Percentiles rank a stretch among this genome's conserved stretches.
phyloP scores from a whole-genome alignment of 169 alveolate species.

The Hepatocystis sp. region DNA sequence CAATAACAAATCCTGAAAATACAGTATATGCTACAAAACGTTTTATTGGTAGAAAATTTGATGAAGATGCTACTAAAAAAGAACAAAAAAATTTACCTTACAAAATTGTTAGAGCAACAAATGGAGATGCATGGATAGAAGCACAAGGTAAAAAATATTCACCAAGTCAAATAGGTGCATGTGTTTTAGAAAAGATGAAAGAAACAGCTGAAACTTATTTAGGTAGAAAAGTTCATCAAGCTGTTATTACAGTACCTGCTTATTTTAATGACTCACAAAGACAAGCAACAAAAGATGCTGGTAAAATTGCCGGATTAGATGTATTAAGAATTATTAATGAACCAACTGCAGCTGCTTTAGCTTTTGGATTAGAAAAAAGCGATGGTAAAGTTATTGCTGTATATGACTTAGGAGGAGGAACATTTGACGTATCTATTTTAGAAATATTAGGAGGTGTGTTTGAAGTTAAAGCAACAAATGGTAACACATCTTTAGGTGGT shows the following conservation, averaged over 20 bases:
- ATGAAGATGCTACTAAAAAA: slow-evolving; percentile 96
- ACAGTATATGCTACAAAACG: slow-evolving; percentile 97
- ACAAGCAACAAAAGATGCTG: slow-evolving; percentile 98
- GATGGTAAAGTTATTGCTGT: slow-evolving; percentile 94
- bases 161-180: slow-evolving; percentile 98
- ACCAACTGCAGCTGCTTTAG: slow-evolving; percentile 99
- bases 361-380: slow-evolving; percentile 98
- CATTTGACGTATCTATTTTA: slow-evolving; percentile 98
- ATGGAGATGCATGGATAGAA: slow-evolving; percentile 99
- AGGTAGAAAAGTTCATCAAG: slow-evolving; percentile 94
- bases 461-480: slow-evolving; percentile 99
- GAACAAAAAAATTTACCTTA: slow-evolving; percentile 97
- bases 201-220: slow-evolving; percentile 97
- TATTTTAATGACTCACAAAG: slow-evolving; percentile 97
- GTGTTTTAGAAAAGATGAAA: slow-evolving; percentile 96
- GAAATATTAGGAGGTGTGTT: slow-evolving; percentile 98
- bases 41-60: slow-evolving; percentile 96
- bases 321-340: slow-evolving; percentile 98
- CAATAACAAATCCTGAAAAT: slow-evolving; percentile 97
- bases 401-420: slow-evolving; percentile 97
- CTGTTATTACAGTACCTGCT: slow-evolving; percentile 98
- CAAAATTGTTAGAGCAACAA: slow-evolving; percentile 96
- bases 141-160: slow-evolving; percentile 96
- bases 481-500: slow-evolving; percentile 99
- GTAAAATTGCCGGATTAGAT: slow-evolving; percentile 96